These are phyloP conservation scores for Malassezia brasiliensis DNA, from an alignment of 1,284 basidiomycete species.

Conservation along the genomic window DNA sequence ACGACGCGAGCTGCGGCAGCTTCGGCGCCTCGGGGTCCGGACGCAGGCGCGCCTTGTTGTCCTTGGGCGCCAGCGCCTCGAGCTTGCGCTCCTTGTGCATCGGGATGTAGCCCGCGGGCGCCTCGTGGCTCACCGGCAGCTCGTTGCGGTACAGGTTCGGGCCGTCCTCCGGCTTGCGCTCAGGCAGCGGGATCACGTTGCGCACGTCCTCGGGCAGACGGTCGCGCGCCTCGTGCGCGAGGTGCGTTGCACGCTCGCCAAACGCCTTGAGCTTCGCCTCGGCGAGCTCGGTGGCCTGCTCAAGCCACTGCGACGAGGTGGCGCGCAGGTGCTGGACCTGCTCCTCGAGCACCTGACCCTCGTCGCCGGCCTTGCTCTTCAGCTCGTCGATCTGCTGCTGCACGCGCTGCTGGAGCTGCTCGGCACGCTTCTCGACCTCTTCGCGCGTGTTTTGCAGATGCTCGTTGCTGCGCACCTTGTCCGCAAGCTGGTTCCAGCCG, in stretches of 20 bases:
- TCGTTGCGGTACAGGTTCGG: slow-evolving; percentile 23
- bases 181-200: slow-evolving; percentile 10
- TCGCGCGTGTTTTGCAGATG: slow-evolving; percentile 30
- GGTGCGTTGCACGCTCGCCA: slow-evolving; percentile 3
- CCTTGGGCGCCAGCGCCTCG: slow-evolving; percentile 24
- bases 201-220: slow-evolving; percentile 1
- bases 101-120: slow-evolving; percentile 29
- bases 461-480: slow-evolving; percentile 27
- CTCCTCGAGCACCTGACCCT: slow-evolving; percentile 14
- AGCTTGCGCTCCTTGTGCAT: slow-evolving; percentile 32
- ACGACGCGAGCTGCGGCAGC: slow-evolving; percentile 67
- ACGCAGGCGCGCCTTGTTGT: slow-evolving; percentile 27
- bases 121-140: slow-evolving; percentile 32
- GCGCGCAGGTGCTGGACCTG: slow-evolving; percentile 2
- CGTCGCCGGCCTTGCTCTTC: slow-evolving; percentile 38
- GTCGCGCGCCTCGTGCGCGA: background rate
- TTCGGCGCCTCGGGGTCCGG: slow-evolving; percentile 35
- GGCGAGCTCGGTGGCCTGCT: slow-evolving; percentile 25
- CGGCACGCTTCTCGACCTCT: slow-evolving; percentile 23
- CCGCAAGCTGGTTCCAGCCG: slow-evolving; percentile 40
- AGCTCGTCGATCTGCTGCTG: slow-evolving; percentile 41
- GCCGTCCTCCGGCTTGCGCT: slow-evolving; percentile 20
- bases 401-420: slow-evolving; percentile 23
- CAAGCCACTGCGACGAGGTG: slow-evolving; percentile 6
- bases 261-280: slow-evolving; percentile 19